Evolutionary conservation across 2,329 filamentous ascomycete species (phyloP), one percentile per base, ranked within the genome.

Genomic region (Aspergillus sp.): DNA sequence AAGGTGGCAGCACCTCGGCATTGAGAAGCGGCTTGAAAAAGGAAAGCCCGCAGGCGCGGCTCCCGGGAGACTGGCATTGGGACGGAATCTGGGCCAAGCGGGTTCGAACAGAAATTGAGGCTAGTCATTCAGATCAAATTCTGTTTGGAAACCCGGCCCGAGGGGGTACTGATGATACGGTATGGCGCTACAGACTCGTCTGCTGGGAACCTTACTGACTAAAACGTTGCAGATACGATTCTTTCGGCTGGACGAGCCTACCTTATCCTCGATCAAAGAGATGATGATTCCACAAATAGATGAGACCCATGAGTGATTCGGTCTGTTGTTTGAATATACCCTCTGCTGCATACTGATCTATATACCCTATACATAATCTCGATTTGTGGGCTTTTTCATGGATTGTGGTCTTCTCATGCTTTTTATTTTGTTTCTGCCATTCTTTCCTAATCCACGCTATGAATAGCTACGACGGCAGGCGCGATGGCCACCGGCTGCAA

Each of bases 11-110:
- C 16, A 36, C 33, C 8, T 37, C 42, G 11, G 36, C 35, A 8
- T 29, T 29, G 10, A 28, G 36, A 19, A 40, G 34, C 14, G 37
- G 35, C 11, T 57, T 47, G 47, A 72, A 59, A 48, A 60, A 39
- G 64, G 64, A 52, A 54, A 74, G 61, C 38, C 65, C 50, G 32
- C 56, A 54, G 42, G 51, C 60, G 22, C 63, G 78, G 39, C 68
- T 72, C 30, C 86, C 86, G 0, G 83, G 82, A 5, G 82, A 93
- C 48, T 96, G 89, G 89, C 93, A 93, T 53, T 96, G 89, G 89
- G 86, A 94, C 50, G 88, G 89, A 0, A 89, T 96, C 0, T 98
- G 89, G 89, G 84, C 93, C 54, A 81, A 88, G 43, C 74, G 89
- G 34, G 88, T 94, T 1, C 80, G 76, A 58, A 83, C 81, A 56